Evolutionary conservation across 495 filamentous ascomycete genomes (phyloP).

Genomic region (Corynascus novoguineensis): DNA sequence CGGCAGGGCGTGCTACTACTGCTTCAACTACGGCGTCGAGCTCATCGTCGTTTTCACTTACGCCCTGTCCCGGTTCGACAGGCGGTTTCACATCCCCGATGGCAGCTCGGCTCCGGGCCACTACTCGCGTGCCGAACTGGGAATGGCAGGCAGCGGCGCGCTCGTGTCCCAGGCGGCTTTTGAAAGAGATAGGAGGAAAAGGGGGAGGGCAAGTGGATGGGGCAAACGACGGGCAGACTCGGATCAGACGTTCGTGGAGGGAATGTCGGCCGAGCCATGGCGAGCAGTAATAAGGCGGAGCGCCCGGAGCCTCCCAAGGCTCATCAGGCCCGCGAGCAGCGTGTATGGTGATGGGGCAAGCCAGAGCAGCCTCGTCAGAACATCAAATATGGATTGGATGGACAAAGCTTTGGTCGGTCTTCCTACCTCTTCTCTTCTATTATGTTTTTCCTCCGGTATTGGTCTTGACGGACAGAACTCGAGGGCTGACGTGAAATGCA

Average conservation of each 20-base stretch:
- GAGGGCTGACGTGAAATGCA: neutral
- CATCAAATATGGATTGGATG: constrained; percentile 27
- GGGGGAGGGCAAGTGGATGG: neutral
- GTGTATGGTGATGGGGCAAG: neutral
- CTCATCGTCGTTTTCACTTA: constrained; percentile 61
- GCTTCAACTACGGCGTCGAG: constrained; percentile 72
- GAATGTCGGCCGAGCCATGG: neutral
- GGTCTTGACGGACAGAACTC: no score
- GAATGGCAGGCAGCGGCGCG: neutral
- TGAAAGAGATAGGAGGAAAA: constrained; percentile 1
- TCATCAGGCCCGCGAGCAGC: neutral
- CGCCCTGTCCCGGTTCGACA: constrained; percentile 60
- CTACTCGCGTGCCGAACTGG: constrained; percentile 20
- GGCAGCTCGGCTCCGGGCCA: constrained; percentile 35
- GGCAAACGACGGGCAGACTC: neutral
- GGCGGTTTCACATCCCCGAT: constrained; percentile 62
- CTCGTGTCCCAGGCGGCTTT: neutral
- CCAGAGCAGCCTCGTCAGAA: neutral
- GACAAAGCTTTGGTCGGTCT: constrained; percentile 24
- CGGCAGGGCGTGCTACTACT: constrained; percentile 65
- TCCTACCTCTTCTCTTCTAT: neutral
- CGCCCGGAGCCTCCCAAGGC: neutral
- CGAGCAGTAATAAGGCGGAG: neutral
- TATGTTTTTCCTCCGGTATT: no score
- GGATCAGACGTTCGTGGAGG: neutral